phyloP scores from a whole-genome alignment of 345 rosid species.

The Dovyalis caffra region DNA sequence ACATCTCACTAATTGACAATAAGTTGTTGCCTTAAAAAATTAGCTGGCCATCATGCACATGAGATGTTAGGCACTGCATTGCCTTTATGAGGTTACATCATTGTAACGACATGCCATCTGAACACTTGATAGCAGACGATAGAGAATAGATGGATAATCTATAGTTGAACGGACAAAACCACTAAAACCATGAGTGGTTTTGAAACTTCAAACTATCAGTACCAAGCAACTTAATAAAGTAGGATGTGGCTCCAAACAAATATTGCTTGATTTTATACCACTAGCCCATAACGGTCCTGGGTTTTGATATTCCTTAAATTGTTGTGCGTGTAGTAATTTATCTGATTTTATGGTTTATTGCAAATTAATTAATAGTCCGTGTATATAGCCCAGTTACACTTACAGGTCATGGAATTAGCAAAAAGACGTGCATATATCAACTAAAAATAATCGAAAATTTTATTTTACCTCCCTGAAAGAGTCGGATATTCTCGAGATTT shows the following conservation, averaged over 20 bases:
- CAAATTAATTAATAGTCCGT: neutral
- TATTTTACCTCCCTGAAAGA: neutral
- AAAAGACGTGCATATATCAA: neutral
- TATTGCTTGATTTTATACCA: neutral
- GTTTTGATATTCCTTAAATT: neutral
- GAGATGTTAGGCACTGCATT: neutral
- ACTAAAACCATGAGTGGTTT: constrained; percentile 5
- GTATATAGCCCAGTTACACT: too few species aligned
- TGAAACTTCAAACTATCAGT: neutral
- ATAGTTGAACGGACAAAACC: neutral
- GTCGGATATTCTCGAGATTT: too few species aligned
- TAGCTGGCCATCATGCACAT: neutral
- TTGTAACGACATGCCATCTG: neutral
- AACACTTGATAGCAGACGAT: neutral
- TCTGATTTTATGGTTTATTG: neutral
- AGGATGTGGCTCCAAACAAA: neutral
- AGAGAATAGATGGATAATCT: neutral
- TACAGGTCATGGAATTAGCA: neutral
- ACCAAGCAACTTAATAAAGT: neutral
- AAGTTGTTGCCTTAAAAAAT: neutral
- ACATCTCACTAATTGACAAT: neutral
- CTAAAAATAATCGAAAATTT: neutral
- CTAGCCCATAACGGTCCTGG: neutral
- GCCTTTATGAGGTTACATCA: neutral
- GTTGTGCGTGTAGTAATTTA: neutral